Evolutionary conservation across 2,329 filamentous ascomycete species (phyloP).

Genomic region (Colletotrichum caudatum): DNA sequence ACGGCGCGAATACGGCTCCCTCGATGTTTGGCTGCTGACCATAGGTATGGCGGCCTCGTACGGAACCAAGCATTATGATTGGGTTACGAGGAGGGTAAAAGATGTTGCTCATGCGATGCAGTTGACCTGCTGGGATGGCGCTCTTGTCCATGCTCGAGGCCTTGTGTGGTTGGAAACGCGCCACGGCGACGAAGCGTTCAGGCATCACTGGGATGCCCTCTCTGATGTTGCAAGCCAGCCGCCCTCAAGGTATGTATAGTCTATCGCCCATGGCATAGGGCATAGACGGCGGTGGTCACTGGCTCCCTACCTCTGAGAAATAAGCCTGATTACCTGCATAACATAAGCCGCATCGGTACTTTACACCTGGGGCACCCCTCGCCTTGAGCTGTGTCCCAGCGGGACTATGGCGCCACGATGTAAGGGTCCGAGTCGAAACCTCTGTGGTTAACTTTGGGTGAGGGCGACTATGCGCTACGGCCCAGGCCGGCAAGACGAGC

Average conservation of each 20-base stretch:
- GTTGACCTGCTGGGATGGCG: constrained; percentile 32
- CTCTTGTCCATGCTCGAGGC: constrained; percentile 41
- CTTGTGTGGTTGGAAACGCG: constrained; percentile 49
- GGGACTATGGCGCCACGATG: no score
- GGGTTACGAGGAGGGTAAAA: constrained; percentile 48
- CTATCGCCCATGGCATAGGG: background rate
- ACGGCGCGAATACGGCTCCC: constrained; percentile 42
- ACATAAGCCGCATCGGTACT: background rate
- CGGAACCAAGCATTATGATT: constrained; percentile 46
- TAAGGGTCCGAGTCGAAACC: no score
- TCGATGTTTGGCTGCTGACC: constrained; percentile 57
- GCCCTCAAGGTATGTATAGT: background rate
- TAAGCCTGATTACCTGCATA: no score
- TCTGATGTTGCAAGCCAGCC: background rate
- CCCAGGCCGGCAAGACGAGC: no score
- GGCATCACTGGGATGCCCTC: constrained; percentile 46
- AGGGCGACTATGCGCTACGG: no score
- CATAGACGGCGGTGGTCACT: background rate
- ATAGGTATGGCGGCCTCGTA: constrained; percentile 55
- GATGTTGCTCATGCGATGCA: background rate
- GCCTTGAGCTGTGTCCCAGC: background rate
- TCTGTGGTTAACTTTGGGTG: no score
- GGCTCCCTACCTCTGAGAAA: background rate
- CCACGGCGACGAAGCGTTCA: constrained; percentile 44
- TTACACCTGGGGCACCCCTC: background rate